These are phyloP conservation scores for Lactuca saligna DNA, from an alignment of 129 eudicot species.

Conservation along the genomic window DNA sequence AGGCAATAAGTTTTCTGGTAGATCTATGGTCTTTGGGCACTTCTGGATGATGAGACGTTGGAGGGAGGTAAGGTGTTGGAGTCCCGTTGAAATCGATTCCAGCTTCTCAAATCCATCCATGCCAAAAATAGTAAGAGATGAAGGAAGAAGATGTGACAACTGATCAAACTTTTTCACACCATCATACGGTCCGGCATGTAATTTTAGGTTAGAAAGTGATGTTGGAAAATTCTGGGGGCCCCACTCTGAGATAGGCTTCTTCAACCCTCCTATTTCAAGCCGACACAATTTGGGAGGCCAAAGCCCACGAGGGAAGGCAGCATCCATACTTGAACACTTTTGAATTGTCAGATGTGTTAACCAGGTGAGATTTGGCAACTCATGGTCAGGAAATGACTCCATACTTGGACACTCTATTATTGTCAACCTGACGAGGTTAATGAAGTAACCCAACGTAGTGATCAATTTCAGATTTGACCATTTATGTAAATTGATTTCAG, in stretches of 20 bases:
- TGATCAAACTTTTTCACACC: background rate
- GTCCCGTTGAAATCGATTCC: background rate
- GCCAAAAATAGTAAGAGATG: constrained; percentile 1
- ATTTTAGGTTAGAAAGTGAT: background rate
- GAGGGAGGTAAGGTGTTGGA: constrained; percentile 11
- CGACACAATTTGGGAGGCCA: constrained; percentile 28
- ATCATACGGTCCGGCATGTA: background rate
- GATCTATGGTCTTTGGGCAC: background rate
- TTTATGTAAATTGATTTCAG: background rate
- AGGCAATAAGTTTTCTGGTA: background rate
- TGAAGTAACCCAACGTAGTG: background rate
- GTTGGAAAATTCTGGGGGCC: constrained; percentile 24
- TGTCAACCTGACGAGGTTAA: background rate
- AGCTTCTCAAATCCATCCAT: background rate
- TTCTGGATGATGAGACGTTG: background rate
- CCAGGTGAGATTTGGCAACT: constrained; percentile 13
- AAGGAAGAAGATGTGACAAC: background rate
- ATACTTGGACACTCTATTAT: constrained; percentile 2
- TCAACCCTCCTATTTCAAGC: constrained; percentile 10
- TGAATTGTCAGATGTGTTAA: background rate
- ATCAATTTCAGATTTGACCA: constrained; percentile 7
- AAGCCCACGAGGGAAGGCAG: constrained; percentile 25
- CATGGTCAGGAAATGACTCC: constrained; percentile 22
- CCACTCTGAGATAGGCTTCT: constrained; percentile 15
- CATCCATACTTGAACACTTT: constrained; percentile 20